Base-by-base conservation (phyloP, 441 rosid species). In the Biscutella laevigata region DNA sequence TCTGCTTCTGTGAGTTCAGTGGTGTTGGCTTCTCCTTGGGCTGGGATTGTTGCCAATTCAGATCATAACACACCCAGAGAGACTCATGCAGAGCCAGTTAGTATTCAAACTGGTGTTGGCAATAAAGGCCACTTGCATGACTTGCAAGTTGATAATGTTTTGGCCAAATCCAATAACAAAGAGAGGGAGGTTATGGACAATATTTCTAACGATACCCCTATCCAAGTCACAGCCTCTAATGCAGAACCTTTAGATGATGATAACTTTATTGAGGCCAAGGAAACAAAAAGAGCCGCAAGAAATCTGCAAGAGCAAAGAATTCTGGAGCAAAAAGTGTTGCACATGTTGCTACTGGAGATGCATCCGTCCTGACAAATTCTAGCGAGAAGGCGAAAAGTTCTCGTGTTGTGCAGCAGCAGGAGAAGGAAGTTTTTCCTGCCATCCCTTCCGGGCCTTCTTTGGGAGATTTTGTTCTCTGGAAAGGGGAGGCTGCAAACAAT, bases 381-480 rank as follows among this genome's bases (percentile, higher is more conserved):
- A 54, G 68, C 53, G 97, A 87, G 67, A 94, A 85, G 71, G 73
- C 85, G 12, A 89, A 80, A 74, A 75, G 60, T 40, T 60, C 86
- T 55, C 92, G 82, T 4, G 8, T 44, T 33, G 69, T 68, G 37
- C 84, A 78, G 71, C 86, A 71, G 70, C 86, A 70, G 66, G 88
- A 75, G 73, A 73, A 84, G 74, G 95, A 83, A 61, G 74, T 75
- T 12, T 70, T 83, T 71, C 88, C 91, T 49, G 64, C 81, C 62
- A 70, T 94, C 62, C 97, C 97, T 4, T 78, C 94, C 6, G 98
- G 98, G 10, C 96, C 94, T 61, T 91, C 98, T 16, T 69, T 91
- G 66, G 96, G 95, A 54, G 98, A 91, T 72, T 91, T 88, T 76
- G 94, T 91, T 58, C 69, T 78, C 15, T 91, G 94, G 98, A 83